A percentile compares a stretch with the other conserved stretches of the same genome.
phyloP scores from a whole-genome alignment of 345 rosid genomes.

The Mangifera indica region DNA sequence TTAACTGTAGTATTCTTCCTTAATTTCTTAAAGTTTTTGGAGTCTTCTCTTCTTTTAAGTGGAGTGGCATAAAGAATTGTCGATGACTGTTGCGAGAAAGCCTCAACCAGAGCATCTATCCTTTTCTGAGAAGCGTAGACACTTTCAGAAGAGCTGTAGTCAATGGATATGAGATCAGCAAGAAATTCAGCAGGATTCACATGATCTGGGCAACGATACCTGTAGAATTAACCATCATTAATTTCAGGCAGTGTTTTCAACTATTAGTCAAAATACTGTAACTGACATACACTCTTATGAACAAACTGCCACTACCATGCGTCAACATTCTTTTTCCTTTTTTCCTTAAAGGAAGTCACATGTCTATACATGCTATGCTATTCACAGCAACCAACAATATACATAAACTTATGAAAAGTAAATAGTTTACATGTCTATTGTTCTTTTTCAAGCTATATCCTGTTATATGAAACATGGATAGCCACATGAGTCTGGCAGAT shows the following conservation, averaged over 20 bases:
- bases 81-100: constrained; percentile 61
- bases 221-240: constrained; percentile 36
- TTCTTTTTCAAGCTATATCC: background rate
- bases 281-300: constrained; percentile 7
- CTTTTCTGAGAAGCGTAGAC: constrained; percentile 77
- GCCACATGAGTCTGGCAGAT: background rate
- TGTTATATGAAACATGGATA: background rate
- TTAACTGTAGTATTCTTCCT: constrained; percentile 37
- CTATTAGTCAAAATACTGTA: constrained; percentile 10
- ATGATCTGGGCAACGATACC: constrained; percentile 81
- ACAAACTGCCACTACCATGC: constrained; percentile 13
- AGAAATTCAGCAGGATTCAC: constrained; percentile 97
- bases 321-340: background rate
- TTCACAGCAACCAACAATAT: background rate
- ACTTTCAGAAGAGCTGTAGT: constrained; percentile 83
- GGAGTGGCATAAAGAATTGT: constrained; percentile 66
- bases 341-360: background rate
- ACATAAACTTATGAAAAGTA: background rate
- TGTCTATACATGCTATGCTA: background rate
- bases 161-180: constrained; percentile 95
- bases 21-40: constrained; percentile 32
- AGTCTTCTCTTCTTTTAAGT: constrained; percentile 38
- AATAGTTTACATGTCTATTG: background rate
- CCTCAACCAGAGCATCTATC: constrained; percentile 82
- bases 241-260: constrained; percentile 15